These are phyloP conservation scores for Metschnikowia gelsemii DNA, from an alignment of 805 yeast species.

Conservation along the genomic window DNA sequence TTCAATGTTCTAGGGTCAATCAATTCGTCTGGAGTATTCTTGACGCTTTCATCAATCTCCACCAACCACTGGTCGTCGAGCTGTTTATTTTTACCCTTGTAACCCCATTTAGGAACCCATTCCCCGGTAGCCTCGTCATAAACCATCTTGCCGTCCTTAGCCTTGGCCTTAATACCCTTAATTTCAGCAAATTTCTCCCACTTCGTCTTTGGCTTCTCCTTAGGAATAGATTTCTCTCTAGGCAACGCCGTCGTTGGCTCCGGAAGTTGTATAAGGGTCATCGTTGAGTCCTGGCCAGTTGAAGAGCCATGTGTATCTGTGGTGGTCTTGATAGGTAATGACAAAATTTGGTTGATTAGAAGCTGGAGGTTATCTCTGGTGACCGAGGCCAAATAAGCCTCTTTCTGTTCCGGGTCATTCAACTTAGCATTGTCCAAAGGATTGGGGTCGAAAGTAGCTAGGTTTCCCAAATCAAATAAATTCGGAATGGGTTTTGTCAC, in stretches of 20 bases:
- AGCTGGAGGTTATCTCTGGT: slow-evolving; percentile 94
- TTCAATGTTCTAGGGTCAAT: slow-evolving; percentile 83
- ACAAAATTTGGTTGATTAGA: slow-evolving; percentile 83
- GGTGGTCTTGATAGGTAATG: slow-evolving; percentile 85
- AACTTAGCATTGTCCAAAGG: slow-evolving; percentile 69
- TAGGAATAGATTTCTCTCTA: slow-evolving; percentile 94
- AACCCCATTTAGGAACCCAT: slow-evolving; percentile 99
- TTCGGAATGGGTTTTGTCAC: slow-evolving; percentile 93
- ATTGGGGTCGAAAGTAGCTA: slow-evolving; percentile 86
- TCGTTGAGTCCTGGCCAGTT: slow-evolving; percentile 65
- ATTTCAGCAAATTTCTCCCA: slow-evolving; percentile 97
- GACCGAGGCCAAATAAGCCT: slow-evolving; percentile 57
- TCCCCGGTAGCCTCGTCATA: slow-evolving; percentile 86
- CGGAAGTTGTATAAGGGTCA: slow-evolving; percentile 83
- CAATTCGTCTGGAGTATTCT: slow-evolving; percentile 53
- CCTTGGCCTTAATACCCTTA: slow-evolving; percentile 91
- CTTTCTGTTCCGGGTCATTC: slow-evolving; percentile 54
- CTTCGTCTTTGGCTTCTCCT: slow-evolving; percentile 85
- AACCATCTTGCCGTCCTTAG: slow-evolving; percentile 83
- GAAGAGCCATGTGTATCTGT: slow-evolving; percentile 64
- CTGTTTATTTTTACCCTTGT: slow-evolving; percentile 86
- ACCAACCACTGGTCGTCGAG: slow-evolving; percentile 92
- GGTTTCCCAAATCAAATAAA: slow-evolving; percentile 82
- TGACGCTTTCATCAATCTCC: slow-evolving; percentile 78
- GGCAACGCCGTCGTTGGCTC: slow-evolving; percentile 81